Percentiles rank a stretch among this genome's conserved stretches.
phyloP scores from a whole-genome alignment of 2,329 filamentous ascomycete species.

The Coniella lustricola region DNA sequence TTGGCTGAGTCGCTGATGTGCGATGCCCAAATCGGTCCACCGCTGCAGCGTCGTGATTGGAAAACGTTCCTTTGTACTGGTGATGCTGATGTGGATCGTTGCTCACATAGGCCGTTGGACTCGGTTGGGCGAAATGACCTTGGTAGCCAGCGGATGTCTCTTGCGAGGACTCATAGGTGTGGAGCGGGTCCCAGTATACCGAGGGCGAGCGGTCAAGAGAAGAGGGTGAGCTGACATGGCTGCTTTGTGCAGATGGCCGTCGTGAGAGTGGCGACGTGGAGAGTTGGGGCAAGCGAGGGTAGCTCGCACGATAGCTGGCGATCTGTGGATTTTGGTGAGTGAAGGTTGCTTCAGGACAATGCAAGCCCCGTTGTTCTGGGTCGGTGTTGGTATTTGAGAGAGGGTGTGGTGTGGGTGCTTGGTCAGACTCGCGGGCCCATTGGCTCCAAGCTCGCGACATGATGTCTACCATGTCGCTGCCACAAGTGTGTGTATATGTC shows the following conservation, averaged over 20 bases:
- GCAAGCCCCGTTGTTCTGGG: background rate
- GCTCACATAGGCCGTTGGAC: too few species aligned
- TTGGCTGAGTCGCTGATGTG: background rate
- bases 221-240: constrained; percentile 19
- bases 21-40: background rate
- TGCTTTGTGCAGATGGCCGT: constrained; percentile 12
- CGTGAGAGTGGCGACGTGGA: background rate
- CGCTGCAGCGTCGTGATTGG: background rate
- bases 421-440: constrained; percentile 23
- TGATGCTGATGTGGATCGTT: too few species aligned
- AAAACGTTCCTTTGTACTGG: too few species aligned
- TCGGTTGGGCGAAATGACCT: too few species aligned
- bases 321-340: background rate
- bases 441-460: constrained; percentile 29
- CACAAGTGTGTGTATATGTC: constrained; percentile 22
- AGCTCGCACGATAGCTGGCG: background rate
- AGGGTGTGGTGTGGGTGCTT: constrained; percentile 20
- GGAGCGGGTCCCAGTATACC: constrained; percentile 6
- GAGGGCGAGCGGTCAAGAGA: constrained; percentile 18
- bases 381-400: constrained; percentile 5
- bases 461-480: constrained; percentile 26
- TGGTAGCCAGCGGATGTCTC: background rate
- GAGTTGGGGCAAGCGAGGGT: background rate
- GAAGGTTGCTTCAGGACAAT: background rate
- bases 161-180: background rate